Conservation (phyloP, 257 asterid species). For the Scutellaria baicalensis region DNA sequence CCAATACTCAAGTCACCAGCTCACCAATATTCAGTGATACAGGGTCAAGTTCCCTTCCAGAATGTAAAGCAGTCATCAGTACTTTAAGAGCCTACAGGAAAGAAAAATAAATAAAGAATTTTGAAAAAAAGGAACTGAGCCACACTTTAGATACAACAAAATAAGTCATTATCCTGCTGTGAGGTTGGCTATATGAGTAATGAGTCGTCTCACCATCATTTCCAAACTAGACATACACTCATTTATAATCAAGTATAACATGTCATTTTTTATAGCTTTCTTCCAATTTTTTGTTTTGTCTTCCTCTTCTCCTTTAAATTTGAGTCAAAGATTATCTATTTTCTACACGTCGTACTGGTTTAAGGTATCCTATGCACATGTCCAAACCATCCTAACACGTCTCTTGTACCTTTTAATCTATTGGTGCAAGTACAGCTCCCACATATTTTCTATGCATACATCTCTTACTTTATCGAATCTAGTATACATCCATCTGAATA, state of each 20-base stretch:
- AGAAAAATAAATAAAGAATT: constrained; percentile 2
- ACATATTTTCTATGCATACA: neutral
- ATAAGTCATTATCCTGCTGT: neutral
- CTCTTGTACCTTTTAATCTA: neutral
- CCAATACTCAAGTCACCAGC: constrained; percentile 4
- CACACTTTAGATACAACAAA: neutral
- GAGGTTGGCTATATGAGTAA: neutral
- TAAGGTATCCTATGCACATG: neutral
- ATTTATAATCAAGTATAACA: no score
- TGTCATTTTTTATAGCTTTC: neutral
- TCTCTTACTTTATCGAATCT: neutral
- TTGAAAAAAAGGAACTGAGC: neutral
- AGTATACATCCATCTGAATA: no score
- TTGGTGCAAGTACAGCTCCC: neutral
- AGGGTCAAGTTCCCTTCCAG: constrained; percentile 76
- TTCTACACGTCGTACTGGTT: neutral
- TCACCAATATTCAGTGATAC: constrained; percentile 50
- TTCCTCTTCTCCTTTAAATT: neutral
- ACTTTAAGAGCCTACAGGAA: constrained; percentile 66
- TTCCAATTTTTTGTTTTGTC: neutral
- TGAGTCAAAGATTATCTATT: neutral
- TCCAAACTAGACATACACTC: neutral
- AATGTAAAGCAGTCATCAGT: constrained; percentile 65
- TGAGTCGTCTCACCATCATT: neutral
- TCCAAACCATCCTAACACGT: neutral